These are phyloP conservation scores for Pleurotus tuoliensis DNA, from an alignment of 768 basidiomycete species.

Conservation along the genomic window DNA sequence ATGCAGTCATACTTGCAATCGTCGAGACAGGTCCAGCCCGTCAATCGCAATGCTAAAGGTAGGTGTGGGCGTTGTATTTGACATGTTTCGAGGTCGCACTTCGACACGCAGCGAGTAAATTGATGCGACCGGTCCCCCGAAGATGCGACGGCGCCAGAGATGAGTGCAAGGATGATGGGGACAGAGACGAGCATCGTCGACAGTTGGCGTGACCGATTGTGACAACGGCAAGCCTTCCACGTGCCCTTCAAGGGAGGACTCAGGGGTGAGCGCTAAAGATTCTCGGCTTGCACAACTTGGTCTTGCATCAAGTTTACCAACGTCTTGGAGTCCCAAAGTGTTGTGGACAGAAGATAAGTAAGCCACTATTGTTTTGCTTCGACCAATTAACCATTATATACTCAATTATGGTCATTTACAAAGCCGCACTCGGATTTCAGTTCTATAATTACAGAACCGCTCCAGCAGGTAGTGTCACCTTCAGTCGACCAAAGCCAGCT, in stretches of 20 bases:
- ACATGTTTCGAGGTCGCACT: constrained; percentile 41
- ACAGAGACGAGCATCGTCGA: neutral
- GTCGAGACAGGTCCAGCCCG: constrained; percentile 84
- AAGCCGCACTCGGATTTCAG: too few species aligned
- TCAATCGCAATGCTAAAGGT: constrained; percentile 56
- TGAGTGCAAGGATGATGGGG: neutral
- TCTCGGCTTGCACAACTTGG: too few species aligned
- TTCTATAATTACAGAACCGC: too few species aligned
- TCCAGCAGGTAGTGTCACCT: neutral
- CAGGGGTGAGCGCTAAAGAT: too few species aligned
- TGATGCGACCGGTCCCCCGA: constrained; percentile 57
- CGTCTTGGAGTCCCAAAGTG: too few species aligned
- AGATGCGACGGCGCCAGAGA: constrained; percentile 35
- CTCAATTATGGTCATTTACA: too few species aligned
- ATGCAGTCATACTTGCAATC: constrained; percentile 91
- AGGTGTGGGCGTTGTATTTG: constrained; percentile 29
- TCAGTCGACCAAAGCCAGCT: neutral
- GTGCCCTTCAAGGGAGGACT: too few species aligned
- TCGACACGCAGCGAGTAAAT: constrained; percentile 48
- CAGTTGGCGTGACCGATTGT: neutral
- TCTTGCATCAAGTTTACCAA: too few species aligned
- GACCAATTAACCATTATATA: too few species aligned
- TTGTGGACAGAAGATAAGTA: too few species aligned
- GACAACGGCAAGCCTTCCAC: neutral
- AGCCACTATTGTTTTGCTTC: too few species aligned